Percentiles rank a stretch among this genome's conserved stretches.
phyloP scores from a whole-genome alignment of 495 filamentous ascomycete genomes.

The Rostrohypoxylon terebratum region DNA sequence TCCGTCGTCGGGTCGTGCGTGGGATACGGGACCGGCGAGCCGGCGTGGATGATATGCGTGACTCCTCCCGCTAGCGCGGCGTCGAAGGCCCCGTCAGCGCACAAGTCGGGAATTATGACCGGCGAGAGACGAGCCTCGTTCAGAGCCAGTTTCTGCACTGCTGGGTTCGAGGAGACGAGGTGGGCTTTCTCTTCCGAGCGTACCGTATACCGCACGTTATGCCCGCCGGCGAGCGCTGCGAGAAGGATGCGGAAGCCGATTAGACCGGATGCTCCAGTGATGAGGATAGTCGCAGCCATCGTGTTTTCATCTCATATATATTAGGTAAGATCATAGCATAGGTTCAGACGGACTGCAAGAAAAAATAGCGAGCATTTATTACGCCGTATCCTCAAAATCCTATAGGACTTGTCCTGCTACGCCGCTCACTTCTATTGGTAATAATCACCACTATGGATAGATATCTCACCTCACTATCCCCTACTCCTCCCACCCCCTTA shows the following conservation, averaged over 20 bases:
- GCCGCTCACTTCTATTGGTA: too few relatives aligned
- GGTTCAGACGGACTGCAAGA: too few relatives aligned
- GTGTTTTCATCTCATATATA: background rate
- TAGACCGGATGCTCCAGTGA: slow-evolving; percentile 55
- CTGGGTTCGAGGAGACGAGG: slow-evolving; percentile 44
- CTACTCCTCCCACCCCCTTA: too few relatives aligned
- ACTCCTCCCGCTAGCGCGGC: slow-evolving; percentile 55
- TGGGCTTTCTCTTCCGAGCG: slow-evolving; percentile 48
- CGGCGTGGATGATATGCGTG: slow-evolving; percentile 61
- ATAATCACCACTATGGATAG: too few relatives aligned
- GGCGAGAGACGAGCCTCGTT: slow-evolving; percentile 46
- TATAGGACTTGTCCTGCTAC: too few relatives aligned
- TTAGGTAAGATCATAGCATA: too few relatives aligned
- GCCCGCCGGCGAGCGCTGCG: slow-evolving; percentile 48
- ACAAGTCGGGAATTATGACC: slow-evolving; percentile 59
- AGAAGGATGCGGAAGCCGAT: slow-evolving; percentile 52
- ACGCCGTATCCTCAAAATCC: too few relatives aligned
- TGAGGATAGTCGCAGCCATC: slow-evolving; percentile 44
- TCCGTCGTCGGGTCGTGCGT: slow-evolving; percentile 37
- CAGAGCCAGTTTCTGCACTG: slow-evolving; percentile 43
- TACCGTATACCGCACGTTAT: slow-evolving; percentile 54
- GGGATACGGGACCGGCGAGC: slow-evolving; percentile 54
- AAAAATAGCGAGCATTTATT: too few relatives aligned
- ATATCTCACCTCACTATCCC: too few relatives aligned
- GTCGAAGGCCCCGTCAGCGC: slow-evolving; percentile 58